phyloP scores from a whole-genome alignment of 2,329 filamentous ascomycete species.

The Cryphonectria japonica region DNA sequence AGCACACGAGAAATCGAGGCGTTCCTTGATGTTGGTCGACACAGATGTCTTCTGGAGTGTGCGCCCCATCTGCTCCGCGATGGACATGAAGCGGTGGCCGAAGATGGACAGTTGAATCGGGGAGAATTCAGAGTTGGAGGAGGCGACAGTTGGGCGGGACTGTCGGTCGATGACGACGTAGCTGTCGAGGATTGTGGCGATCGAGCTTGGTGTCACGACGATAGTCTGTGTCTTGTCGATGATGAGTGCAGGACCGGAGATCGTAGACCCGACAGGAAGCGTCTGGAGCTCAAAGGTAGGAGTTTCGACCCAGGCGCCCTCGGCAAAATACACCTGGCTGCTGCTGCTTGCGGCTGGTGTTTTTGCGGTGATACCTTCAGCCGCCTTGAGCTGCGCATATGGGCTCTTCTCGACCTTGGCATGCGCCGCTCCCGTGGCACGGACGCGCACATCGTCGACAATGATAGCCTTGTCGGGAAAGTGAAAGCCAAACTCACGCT shows the following conservation, averaged over 20 bases:
- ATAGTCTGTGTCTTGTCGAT: conserved; percentile 73
- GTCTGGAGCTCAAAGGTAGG: conserved; percentile 70
- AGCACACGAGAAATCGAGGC: conserved; percentile 80
- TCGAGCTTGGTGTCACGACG: conserved; percentile 66
- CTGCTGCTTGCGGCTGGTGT: conserved; percentile 13
- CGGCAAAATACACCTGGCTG: conserved; percentile 31
- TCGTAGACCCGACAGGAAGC: conserved; percentile 60
- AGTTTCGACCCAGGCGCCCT: conserved; percentile 49
- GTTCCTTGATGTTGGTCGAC: conserved; percentile 79
- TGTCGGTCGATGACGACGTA: conserved; percentile 48
- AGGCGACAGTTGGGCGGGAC: conserved; percentile 37
- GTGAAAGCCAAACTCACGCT: conserved; percentile 48
- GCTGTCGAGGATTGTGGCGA: conserved; percentile 47
- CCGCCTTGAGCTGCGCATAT: conserved; percentile 19
- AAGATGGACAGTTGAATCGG: conserved; percentile 78
- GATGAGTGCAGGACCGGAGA: conserved; percentile 69
- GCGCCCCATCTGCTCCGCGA: conserved; percentile 82
- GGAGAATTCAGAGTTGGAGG: conserved; percentile 78
- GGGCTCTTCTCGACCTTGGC: conserved; percentile 16
- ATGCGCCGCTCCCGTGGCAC: conserved; percentile 36
- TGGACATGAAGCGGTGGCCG: conserved; percentile 80
- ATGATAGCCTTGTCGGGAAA: conserved; percentile 41
- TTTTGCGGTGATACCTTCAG: neutral
- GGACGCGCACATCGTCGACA: conserved; percentile 48
- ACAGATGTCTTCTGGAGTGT: conserved; percentile 80